Base-by-base conservation (phyloP, 2,329 filamentous ascomycete genomes). In the Verticillium nonalfalfae region DNA sequence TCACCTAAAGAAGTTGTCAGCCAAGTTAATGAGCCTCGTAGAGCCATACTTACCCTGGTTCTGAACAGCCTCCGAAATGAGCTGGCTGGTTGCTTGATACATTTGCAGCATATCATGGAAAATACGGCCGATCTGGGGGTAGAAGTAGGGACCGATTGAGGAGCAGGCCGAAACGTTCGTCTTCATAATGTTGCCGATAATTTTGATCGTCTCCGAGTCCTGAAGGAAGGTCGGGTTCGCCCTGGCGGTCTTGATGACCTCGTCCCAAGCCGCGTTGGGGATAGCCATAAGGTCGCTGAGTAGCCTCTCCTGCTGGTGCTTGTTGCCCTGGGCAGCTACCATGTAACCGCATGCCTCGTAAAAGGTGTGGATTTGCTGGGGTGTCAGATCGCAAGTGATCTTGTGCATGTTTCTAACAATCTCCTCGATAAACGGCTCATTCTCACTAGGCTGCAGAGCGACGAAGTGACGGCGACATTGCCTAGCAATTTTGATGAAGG, bases 141-240 rank as follows among this genome's bases (percentile, higher is more conserved):
- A 97, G 76, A 99, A 99, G 78, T 98, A 99, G 59, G 91, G 88
- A 38, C 96, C 95, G 62, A 99, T 95, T 0, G 95, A 98, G 39
- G 91, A 91, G 75, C 95, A 99, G 39, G 95, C 95, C n/a, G 96
- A 94, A 4, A 99, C 95, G 70, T 99, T 99, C 1, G 95, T 99
- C 85, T 99, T 99, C 95, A 99, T 99, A 73, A 99, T 97, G 77
- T 99, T 99, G 67, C 95, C 95, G 65, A 99, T 93, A 67, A 99
- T 89, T 81, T 99, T 99, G 79, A 99, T 98, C 1, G 93, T 96
- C 68, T 99, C 93, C 11, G 88, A 82, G 71, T 98, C 93, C 74
- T 98, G 92, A 13, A 99, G 82, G 67, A 95, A 93, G 26, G 87
- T 84, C 0, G 95, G 92, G 72, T 97, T 89, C 64, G 89, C 83